Evolutionary conservation across 1,284 basidiomycete species (phyloP).

Genomic region (Afroboletus lepidellus): DNA sequence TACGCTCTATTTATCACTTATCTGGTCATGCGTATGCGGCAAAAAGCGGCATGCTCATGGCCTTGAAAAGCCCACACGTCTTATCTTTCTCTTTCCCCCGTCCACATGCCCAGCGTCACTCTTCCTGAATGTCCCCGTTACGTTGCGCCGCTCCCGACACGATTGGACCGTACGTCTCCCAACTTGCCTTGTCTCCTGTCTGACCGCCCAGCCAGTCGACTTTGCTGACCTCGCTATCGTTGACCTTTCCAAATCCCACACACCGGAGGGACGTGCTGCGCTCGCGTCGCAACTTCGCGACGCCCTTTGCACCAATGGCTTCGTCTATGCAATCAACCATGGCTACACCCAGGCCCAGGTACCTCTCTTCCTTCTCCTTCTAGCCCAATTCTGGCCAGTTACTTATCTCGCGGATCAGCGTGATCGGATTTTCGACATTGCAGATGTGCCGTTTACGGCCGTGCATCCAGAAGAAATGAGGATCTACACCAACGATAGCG

Average conservation of each 20-base stretch:
- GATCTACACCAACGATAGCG: constrained; percentile 44
- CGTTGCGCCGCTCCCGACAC: constrained; percentile 18
- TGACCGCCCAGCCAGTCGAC: constrained; percentile 43
- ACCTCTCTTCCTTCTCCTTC: neutral
- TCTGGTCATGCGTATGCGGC: too few relatives aligned
- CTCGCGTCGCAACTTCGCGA: constrained; percentile 51
- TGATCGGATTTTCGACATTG: constrained; percentile 58
- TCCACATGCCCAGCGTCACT: constrained; percentile 1
- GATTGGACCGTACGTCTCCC: constrained; percentile 16
- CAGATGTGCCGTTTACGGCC: constrained; percentile 56
- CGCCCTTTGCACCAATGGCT: constrained; percentile 59
- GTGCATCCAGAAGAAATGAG: constrained; percentile 56
- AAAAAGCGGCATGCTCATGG: neutral
- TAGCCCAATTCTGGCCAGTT: neutral
- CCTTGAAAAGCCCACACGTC: too few relatives aligned
- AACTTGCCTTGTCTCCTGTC: neutral
- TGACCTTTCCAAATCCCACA: constrained; percentile 55
- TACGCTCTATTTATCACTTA: too few relatives aligned
- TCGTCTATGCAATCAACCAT: constrained; percentile 62
- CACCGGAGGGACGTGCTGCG: constrained; percentile 47
- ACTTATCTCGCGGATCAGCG: constrained; percentile 33
- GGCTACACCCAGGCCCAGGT: constrained; percentile 52
- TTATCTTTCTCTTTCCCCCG: neutral
- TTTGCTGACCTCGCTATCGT: constrained; percentile 66
- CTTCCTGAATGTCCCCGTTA: constrained; percentile 21